Percentiles rank a stretch among this genome's conserved stretches.
Conservation (phyloP, 1,139 yeast species). For the Yamadazyma sp. region DNA sequence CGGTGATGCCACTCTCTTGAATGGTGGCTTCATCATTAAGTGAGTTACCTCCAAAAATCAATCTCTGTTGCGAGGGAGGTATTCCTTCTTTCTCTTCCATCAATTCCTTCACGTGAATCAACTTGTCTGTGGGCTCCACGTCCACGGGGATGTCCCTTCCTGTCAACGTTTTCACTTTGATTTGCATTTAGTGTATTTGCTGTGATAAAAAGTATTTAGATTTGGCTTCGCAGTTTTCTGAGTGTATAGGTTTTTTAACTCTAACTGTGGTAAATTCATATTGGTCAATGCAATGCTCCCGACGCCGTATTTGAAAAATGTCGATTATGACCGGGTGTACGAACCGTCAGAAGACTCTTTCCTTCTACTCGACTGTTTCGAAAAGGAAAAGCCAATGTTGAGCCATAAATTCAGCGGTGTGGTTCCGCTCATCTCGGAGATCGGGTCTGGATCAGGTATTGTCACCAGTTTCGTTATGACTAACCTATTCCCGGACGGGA, state of each 20-base stretch:
- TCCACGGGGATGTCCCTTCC: slow-evolving; percentile 86
- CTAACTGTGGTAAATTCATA: too few relatives aligned
- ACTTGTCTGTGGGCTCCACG: slow-evolving; percentile 72
- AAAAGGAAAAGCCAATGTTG: slow-evolving; percentile 48
- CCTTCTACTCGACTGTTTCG: slow-evolving; percentile 76
- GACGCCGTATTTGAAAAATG: slow-evolving; percentile 34
- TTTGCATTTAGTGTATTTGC: slow-evolving; percentile 65
- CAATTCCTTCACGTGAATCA: slow-evolving; percentile 83
- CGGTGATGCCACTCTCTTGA: slow-evolving; percentile 61
- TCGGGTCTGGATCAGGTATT: slow-evolving; percentile 92
- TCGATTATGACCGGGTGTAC: slow-evolving; percentile 57
- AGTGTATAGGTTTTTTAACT: too few relatives aligned
- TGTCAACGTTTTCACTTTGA: slow-evolving; percentile 72
- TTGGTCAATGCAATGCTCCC: slow-evolving; percentile 42
- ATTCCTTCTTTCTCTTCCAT: slow-evolving; percentile 97
- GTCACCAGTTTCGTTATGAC: slow-evolving; percentile 72
- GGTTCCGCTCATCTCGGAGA: slow-evolving; percentile 68
- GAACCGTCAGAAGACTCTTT: slow-evolving; percentile 95
- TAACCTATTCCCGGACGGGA: slow-evolving; percentile 48
- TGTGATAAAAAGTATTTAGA: too few relatives aligned
- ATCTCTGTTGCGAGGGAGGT: slow-evolving; percentile 93
- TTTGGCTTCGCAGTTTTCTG: too few relatives aligned
- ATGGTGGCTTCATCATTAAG: slow-evolving; percentile 78
- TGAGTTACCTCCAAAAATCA: slow-evolving; percentile 89
- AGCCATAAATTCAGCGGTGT: slow-evolving; percentile 22